phyloP scores from a whole-genome alignment of 1,139 yeast species.

The Suhomyces wounanorum region DNA sequence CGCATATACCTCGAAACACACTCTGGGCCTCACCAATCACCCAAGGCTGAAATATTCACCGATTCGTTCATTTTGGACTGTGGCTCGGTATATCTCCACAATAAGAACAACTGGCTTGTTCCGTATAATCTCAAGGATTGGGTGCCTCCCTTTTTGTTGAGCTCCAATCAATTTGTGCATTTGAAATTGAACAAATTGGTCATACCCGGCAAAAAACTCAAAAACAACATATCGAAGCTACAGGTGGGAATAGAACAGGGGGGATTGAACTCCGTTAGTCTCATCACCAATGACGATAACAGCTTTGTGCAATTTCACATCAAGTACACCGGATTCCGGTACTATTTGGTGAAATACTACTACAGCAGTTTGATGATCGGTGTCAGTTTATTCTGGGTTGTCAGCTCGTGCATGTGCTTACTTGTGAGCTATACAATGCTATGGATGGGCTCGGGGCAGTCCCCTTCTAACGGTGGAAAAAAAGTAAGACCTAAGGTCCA shows the following conservation, averaged over 20 bases:
- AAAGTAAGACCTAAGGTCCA: background rate
- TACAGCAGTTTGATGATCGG: conserved; percentile 52
- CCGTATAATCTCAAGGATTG: conserved; percentile 42
- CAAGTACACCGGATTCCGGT: conserved; percentile 49
- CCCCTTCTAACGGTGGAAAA: background rate
- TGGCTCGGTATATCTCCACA: conserved; percentile 32
- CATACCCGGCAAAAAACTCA: conserved; percentile 13
- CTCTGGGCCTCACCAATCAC: background rate
- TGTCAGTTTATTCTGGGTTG: conserved; percentile 48
- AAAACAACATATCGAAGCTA: conserved; percentile 6
- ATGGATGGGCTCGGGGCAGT: conserved; percentile 2
- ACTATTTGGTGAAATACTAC: conserved; percentile 54
- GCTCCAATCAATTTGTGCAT: conserved; percentile 20
- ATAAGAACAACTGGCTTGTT: conserved; percentile 31
- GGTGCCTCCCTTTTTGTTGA: conserved; percentile 39
- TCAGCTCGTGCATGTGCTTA: conserved; percentile 34
- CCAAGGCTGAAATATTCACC: conserved; percentile 5
- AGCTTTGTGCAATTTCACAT: conserved; percentile 15
- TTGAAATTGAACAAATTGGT: conserved; percentile 15
- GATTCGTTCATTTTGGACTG: conserved; percentile 28
- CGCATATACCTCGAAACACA: conserved; percentile 7
- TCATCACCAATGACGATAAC: conserved; percentile 12
- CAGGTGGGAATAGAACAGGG: background rate
- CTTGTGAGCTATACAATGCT: conserved; percentile 27
- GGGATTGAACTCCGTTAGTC: background rate